Conservation (phyloP, 2,329 filamentous ascomycete genomes). For the Stemphylium beticola region DNA sequence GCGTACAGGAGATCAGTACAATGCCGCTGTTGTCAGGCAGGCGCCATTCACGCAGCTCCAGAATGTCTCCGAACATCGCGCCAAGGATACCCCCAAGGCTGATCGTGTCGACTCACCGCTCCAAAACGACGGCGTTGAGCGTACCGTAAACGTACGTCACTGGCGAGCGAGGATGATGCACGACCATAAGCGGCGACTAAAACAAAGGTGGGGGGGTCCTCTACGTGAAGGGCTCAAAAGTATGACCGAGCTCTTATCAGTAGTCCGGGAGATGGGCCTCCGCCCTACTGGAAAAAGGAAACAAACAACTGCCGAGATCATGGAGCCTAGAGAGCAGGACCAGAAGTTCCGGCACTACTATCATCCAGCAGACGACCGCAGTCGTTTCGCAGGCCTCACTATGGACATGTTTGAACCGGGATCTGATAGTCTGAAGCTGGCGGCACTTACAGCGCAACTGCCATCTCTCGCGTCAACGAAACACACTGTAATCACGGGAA, state of each 20-base stretch:
- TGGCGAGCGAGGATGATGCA: conserved; percentile 23
- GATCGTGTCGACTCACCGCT: neutral
- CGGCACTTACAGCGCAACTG: no score
- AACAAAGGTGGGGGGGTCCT: conserved; percentile 5
- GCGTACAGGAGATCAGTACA: no score
- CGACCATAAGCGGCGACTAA: conserved; percentile 24
- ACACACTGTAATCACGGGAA: no score
- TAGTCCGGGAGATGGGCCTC: conserved; percentile 13
- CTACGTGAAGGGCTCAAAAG: conserved; percentile 6
- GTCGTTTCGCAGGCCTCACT: no score
- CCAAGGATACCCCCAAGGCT: conserved; percentile 4
- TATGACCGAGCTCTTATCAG: conserved; percentile 16
- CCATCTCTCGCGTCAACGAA: no score
- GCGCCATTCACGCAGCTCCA: conserved; percentile 2
- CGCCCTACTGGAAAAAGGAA: neutral
- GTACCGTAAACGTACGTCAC: conserved; percentile 1
- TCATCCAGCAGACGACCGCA: no score
- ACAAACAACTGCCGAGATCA: no score
- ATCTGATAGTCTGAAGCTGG: no score
- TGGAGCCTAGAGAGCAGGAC: no score
- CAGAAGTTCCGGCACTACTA: no score
- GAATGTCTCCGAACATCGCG: conserved; percentile 4
- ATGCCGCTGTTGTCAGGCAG: no score
- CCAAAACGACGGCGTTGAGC: neutral
- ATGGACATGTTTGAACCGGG: no score